Conservation (phyloP, 2,329 filamentous ascomycete genomes). For the Ophiostoma montium region DNA sequence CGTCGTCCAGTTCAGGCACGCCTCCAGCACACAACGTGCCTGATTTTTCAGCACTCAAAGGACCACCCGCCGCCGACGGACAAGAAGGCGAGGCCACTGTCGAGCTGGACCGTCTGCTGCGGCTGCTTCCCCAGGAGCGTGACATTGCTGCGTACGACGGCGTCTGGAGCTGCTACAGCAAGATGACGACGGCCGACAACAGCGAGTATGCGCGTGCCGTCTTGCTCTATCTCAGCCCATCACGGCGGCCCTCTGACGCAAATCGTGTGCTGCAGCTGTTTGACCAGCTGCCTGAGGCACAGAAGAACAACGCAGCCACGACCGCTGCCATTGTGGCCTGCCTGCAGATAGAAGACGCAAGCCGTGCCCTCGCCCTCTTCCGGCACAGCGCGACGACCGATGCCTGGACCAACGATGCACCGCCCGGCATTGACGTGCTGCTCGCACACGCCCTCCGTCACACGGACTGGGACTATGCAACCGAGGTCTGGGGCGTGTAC, state of each 20-base stretch:
- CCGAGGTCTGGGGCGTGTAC: slow-evolving; percentile 26
- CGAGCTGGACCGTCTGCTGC: neutral
- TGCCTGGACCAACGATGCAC: neutral
- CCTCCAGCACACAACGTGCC: no score
- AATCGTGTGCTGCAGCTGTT: slow-evolving; percentile 33
- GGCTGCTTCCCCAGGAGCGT: no score
- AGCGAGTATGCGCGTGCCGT: slow-evolving; percentile 20
- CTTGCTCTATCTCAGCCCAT: slow-evolving; percentile 28
- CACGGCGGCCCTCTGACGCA: slow-evolving; percentile 28
- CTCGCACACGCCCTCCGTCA: slow-evolving; percentile 26
- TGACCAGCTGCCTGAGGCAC: slow-evolving; percentile 19
- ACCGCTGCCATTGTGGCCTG: slow-evolving; percentile 27
- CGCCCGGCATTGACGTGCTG: slow-evolving; percentile 29
- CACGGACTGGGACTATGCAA: slow-evolving; percentile 22
- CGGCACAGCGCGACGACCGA: slow-evolving; percentile 17
- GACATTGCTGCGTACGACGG: no score
- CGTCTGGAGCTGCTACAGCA: no score
- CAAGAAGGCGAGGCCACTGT: neutral
- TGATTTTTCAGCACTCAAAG: no score
- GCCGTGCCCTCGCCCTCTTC: slow-evolving; percentile 27
- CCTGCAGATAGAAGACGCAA: slow-evolving; percentile 25
- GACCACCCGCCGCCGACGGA: no score
- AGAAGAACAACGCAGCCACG: slow-evolving; percentile 29
- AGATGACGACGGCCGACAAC: slow-evolving; percentile 13
- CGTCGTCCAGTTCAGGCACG: no score